Evolutionary conservation across 2,329 filamentous ascomycete genomes (phyloP).

Genomic region (Monilinia fructigena): DNA sequence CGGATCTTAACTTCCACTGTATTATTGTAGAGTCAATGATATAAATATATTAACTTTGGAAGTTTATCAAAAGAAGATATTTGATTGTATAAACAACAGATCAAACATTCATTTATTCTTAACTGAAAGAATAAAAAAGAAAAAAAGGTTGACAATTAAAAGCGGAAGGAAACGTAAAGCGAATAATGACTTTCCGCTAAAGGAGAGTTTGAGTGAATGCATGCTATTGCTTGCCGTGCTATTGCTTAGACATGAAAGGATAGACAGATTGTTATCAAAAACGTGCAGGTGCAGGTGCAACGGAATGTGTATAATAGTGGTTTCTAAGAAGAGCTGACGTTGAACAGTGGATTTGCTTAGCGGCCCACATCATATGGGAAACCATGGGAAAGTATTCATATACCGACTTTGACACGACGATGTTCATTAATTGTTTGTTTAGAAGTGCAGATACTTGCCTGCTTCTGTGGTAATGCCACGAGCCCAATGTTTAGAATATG

Average conservation of each 20-base stretch:
- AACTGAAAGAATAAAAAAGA: neutral
- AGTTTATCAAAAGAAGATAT: neutral
- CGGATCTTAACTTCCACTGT: neutral
- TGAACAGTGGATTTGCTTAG: constrained; percentile 3
- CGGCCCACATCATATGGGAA: constrained; percentile 1
- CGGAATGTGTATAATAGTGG: constrained; percentile 12
- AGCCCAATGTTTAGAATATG: neutral
- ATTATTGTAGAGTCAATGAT: neutral
- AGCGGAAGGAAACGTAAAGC: neutral
- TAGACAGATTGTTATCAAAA: neutral
- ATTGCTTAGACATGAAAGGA: too few relatives aligned
- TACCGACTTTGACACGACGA: neutral
- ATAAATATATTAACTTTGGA: neutral
- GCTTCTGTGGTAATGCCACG: neutral
- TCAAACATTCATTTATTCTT: neutral
- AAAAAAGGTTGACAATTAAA: neutral
- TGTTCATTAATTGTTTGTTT: neutral
- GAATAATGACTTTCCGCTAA: neutral
- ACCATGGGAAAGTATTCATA: neutral
- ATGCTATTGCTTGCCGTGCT: neutral
- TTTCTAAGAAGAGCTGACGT: constrained; percentile 15
- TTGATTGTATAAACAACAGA: neutral
- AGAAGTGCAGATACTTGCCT: constrained; percentile 2
- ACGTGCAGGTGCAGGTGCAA: constrained; percentile 8
- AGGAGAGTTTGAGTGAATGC: neutral